Conservation (phyloP, 768 basidiomycete genomes). For the Pisolithus microcarpus region DNA sequence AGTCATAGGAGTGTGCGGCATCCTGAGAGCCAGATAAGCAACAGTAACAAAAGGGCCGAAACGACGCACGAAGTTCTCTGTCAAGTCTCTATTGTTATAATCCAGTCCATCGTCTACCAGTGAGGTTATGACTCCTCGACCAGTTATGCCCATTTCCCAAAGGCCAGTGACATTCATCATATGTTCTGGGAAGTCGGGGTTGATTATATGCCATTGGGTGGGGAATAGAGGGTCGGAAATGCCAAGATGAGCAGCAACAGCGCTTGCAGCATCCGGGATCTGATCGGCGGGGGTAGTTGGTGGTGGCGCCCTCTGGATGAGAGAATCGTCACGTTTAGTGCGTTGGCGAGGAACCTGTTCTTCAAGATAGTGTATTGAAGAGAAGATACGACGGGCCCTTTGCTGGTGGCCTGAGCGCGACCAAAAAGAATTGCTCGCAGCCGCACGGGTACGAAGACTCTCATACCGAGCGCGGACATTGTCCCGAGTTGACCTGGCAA, state of each 20-base stretch:
- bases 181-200: slow-evolving; percentile 72
- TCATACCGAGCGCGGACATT: slow-evolving; percentile 45
- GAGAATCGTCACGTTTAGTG: slow-evolving; percentile 42
- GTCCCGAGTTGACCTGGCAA: slow-evolving; percentile 35
- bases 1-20: slow-evolving; percentile 85
- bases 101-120: slow-evolving; percentile 96
- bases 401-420: slow-evolving; percentile 36
- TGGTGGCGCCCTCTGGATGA: slow-evolving; percentile 47
- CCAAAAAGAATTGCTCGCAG: slow-evolving; percentile 19
- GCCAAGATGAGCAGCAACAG: slow-evolving; percentile 51
- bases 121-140: slow-evolving; percentile 78
- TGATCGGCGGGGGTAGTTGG: slow-evolving; percentile 34
- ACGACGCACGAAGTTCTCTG: slow-evolving; percentile 80
- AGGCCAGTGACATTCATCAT: slow-evolving; percentile 90
- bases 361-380: slow-evolving; percentile 54
- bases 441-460: slow-evolving; percentile 30
- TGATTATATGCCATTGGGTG: slow-evolving; percentile 92
- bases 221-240: slow-evolving; percentile 79
- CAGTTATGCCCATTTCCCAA: slow-evolving; percentile 89
- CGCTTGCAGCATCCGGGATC: slow-evolving; percentile 29
- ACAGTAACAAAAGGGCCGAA: background rate
- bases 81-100: slow-evolving; percentile 79
- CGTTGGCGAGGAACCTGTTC: slow-evolving; percentile 63
- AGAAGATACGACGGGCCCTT: slow-evolving; percentile 38
- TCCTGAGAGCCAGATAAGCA: slow-evolving; percentile 42